Conservation (phyloP, 495 filamentous ascomycete genomes). For the Neurospora sp. region DNA sequence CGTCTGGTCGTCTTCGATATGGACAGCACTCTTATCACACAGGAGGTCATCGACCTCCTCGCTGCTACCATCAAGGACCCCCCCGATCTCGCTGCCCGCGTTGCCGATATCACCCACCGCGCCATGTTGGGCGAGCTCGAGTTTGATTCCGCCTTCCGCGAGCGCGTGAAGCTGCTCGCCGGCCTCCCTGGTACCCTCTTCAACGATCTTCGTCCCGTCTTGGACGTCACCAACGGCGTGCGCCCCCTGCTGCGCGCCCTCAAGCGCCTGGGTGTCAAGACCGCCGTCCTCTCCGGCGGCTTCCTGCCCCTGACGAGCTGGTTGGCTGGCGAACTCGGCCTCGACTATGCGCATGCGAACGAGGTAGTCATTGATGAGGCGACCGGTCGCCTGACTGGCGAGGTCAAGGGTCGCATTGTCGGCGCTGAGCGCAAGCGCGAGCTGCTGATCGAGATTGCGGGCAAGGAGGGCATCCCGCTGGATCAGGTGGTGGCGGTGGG, state of each 20-base stretch:
- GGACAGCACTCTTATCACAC: slow-evolving; percentile 91
- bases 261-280: slow-evolving; percentile 66
- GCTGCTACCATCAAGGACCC: slow-evolving; percentile 56
- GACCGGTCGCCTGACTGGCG: slow-evolving; percentile 65
- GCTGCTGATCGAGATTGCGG: slow-evolving; percentile 67
- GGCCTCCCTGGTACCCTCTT: slow-evolving; percentile 74
- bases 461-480: slow-evolving; percentile 56
- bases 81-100: slow-evolving; percentile 47
- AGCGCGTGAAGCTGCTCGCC: slow-evolving; percentile 68
- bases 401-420: slow-evolving; percentile 67
- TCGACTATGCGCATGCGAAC: slow-evolving; percentile 85
- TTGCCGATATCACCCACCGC: slow-evolving; percentile 68
- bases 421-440: slow-evolving; percentile 70
- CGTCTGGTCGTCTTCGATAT: slow-evolving; percentile 91
- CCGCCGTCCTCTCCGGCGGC: slow-evolving; percentile 84
- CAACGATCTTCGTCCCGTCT: slow-evolving; percentile 57
- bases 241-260: slow-evolving; percentile 59
- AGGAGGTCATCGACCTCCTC: slow-evolving; percentile 94
- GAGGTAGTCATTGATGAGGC: slow-evolving; percentile 56
- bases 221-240: slow-evolving; percentile 76
- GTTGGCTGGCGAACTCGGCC: slow-evolving; percentile 65
- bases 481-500: slow-evolving; percentile 79
- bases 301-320: slow-evolving; percentile 83
- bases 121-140: slow-evolving; percentile 98
- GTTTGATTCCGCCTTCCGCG: slow-evolving; percentile 69